Conservation (phyloP, 139 green algal species). For the Edaphochlamys debaryana region DNA sequence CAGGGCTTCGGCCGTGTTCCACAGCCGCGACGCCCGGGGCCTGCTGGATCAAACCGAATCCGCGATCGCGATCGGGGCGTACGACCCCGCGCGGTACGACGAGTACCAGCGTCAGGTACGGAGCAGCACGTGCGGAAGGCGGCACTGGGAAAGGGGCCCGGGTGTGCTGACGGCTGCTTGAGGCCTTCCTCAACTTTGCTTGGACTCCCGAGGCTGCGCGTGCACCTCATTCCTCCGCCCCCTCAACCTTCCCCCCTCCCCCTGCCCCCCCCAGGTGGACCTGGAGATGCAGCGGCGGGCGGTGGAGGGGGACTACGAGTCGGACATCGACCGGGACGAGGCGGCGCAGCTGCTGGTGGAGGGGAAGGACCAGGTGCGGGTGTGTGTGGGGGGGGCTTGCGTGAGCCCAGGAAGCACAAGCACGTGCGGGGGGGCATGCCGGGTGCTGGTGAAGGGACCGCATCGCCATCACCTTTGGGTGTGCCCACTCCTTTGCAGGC, state of each 20-base stretch:
- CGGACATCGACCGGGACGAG: constrained; percentile 54
- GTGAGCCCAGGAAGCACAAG: too few relatives aligned
- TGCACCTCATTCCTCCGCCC: too few relatives aligned
- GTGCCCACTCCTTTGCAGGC: background rate
- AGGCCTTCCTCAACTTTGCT: too few relatives aligned
- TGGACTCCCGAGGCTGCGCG: too few relatives aligned
- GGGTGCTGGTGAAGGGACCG: background rate
- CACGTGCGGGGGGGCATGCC: background rate
- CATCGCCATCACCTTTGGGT: background rate
- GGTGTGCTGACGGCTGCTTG: too few relatives aligned
- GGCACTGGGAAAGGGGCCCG: too few relatives aligned
- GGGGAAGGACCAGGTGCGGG: background rate
- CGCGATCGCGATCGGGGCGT: constrained; percentile 33
- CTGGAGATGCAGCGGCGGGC: constrained; percentile 55
- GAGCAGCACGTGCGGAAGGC: background rate
- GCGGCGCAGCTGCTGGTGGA: constrained; percentile 24
- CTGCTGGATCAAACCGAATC: background rate
- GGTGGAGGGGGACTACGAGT: constrained; percentile 55
- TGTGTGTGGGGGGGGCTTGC: background rate
- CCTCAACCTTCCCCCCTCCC: too few relatives aligned
- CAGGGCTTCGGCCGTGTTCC: background rate
- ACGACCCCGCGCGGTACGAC: constrained; percentile 37
- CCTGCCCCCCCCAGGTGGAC: constrained; percentile 14
- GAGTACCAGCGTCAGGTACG: constrained; percentile 52
- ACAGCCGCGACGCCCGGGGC: background rate